Evolutionary conservation across 768 basidiomycete genomes (phyloP), one percentile per base, ranked within the genome.

Genomic region (Hericium alpestre): DNA sequence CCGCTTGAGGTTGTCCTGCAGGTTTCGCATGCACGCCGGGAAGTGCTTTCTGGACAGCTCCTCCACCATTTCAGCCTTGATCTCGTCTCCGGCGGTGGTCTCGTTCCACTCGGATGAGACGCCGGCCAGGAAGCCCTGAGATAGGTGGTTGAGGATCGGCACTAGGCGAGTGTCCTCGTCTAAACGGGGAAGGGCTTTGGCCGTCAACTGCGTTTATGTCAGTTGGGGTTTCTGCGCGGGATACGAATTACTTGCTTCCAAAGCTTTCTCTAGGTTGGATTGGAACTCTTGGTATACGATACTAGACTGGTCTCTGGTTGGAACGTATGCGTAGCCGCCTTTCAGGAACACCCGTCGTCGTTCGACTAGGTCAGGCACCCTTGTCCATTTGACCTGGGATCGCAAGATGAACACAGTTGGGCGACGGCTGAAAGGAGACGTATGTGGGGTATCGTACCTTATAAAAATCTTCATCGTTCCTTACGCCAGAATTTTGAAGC

Each of bases 21-120:
- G 72, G 62, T 85, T 86, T 52, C 91, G 84, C 93, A 96, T 96
- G 69, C 96, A 99, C 63, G 92, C 74, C 0, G 96, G 96, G 79
- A 92, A 98, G 67, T 97, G 92, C 68, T 86, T 87, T 63, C 73
- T 76, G 0, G 93, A 83, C 27, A 98, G 72, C 37, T 86, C 86
- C 64, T 96, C 90, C 1, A 99, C 77, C 93, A 95, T 94, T 54
- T 96, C 95, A 1, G 94, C 94, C 58, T 82, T 93, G 62, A 98
- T 83, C 48, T 79, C 80, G 32, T 85, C 82, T 0, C 79, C 79
- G 32, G 73, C 75, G 4, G 68, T 70, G n/a, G 78, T 75, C 20
- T 77, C 73, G 51, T 74, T 78, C 84, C 90, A 92, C 66, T 93
- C 89, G 2, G 90, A 87, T 1, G 90, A 80, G 40, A 95, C 81